Base-by-base conservation (phyloP, 2,329 filamentous ascomycete genomes). In the Penicillium psychrosexuale region DNA sequence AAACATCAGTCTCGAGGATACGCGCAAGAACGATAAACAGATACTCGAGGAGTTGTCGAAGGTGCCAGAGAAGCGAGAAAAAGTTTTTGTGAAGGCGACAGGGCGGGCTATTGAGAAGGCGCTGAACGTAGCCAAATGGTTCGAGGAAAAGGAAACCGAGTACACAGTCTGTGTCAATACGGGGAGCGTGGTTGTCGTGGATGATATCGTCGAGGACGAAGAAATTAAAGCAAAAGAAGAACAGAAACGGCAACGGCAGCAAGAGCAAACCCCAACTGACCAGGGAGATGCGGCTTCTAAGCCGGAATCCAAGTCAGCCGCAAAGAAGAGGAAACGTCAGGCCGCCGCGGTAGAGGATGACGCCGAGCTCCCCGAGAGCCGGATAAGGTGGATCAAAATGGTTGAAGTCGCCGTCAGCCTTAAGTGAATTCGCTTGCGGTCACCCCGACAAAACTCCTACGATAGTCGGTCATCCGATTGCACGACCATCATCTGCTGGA, bases 31-130 rank as follows among this genome's bases (percentile, higher is more conserved):
- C 6, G 68, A 70, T 31, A 66, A 69, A 31, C 65, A 70, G 55
- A 69, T 69, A 36, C 61, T 72, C 28, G 66, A 63, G 8, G 63
- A 65, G 50, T 57, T 75, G 24, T 68, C 61, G 47, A 65, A 69
- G 44, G 66, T 62, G 0, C 69, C 70, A 15, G 71, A 75, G 33
- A 62, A 67, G 42, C 63, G 76, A 34, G 82, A 85, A 61, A 75
- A 79, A 43, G 78, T 86, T 1, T 75, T 80, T 58, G 64, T 86
- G 28, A 86, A 85, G 66, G 84, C 80, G 5, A 84, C 81, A 9
- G 84, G 83, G 5, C 77, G 80, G 47, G 84, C 84, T 36, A 84
- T 86, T 59, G 74, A 78, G 53, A 79, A 81, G 66, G 82, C 80
- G 13, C 65, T 86, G 68, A 75, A 77, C 38, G 62, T 86, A 24